Conservation (phyloP, 805 yeast genomes). For the Yamadazyma akitaensis region DNA sequence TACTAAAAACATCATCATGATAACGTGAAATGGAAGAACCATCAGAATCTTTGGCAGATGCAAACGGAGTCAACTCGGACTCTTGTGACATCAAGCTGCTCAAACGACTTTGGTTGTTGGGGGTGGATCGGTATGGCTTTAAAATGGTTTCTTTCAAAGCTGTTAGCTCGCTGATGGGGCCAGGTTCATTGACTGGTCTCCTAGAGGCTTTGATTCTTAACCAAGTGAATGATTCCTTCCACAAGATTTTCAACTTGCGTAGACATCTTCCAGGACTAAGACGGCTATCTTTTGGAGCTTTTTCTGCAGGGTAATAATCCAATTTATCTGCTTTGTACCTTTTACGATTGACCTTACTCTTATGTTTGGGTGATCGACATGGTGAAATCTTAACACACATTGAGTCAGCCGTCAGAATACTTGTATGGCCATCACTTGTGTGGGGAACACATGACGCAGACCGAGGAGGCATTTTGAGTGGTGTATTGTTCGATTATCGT, state of each 20-base stretch:
- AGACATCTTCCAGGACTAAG: background rate
- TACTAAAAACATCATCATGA: background rate
- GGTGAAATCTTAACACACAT: background rate
- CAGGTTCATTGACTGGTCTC: background rate
- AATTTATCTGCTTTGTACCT: background rate
- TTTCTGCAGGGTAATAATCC: background rate
- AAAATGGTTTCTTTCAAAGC: background rate
- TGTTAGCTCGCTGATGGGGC: background rate
- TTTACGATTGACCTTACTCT: background rate
- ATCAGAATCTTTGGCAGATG: background rate
- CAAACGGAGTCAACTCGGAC: background rate
- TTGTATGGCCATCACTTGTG: background rate
- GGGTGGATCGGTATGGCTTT: background rate
- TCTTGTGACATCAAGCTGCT: background rate
- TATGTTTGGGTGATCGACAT: background rate
- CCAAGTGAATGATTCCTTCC: background rate
- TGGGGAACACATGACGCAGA: no score
- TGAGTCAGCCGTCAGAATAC: background rate
- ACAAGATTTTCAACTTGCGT: background rate
- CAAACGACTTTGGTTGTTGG: background rate
- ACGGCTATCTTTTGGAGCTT: background rate
- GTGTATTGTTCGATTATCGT: background rate
- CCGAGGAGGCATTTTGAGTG: no score
- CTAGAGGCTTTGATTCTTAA: background rate
- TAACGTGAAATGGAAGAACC: background rate